Base-by-base conservation (phyloP, 169 alveolate species). In the Plasmodium knowlesi region DNA sequence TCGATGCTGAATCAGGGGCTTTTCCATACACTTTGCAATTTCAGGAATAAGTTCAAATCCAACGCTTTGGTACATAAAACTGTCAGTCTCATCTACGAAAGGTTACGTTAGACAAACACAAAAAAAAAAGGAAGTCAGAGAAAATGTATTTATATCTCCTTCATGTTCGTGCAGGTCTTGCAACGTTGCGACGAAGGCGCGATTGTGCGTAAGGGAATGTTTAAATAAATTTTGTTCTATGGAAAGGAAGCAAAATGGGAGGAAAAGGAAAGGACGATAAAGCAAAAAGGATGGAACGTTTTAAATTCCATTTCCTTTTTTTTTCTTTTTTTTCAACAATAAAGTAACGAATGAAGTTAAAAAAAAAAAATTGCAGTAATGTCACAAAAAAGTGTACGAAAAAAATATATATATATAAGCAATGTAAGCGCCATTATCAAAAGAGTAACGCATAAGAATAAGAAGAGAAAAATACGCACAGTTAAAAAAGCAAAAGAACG, bases 31-130 rank as follows among this genome's bases (percentile, higher is more conserved):
- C 95, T 98, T 97, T 0, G 99, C 99, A 43, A 99, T 98, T n/a
- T 98, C 96, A 22, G 98, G 98, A 30, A 98, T 96, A 74, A 98
- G 92, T 83, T 97, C 99, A 39, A 98, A 97, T 0, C 99, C 99
- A 9, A 98, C 99, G 73, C 99, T 98, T 96, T 99, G 99, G 96
- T 97, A 99, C 99, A 98, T 99, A 93, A 95, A 99, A 83, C 99
- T 97, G 95, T 98, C 99, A 34, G 96, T 71, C 96, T 98, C 99
- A 82, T 92, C 92, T 74, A 92, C 80, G 67, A 85, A 85, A 71
- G 94, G 37, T 92, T 92, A n/a, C 83, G 70, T 73, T 8, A 25
- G 57, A 72, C 79, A 73, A 50, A 54, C 28, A 67, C 32, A 54
- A 85, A 85, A 39, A 54, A 85, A 85, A 74, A 73, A 8, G 22